Percentiles rank a stretch among this genome's conserved stretches.
Evolutionary conservation across 2,329 filamentous ascomycete genomes (phyloP).

Genomic region (Sporothrix brasiliensis): DNA sequence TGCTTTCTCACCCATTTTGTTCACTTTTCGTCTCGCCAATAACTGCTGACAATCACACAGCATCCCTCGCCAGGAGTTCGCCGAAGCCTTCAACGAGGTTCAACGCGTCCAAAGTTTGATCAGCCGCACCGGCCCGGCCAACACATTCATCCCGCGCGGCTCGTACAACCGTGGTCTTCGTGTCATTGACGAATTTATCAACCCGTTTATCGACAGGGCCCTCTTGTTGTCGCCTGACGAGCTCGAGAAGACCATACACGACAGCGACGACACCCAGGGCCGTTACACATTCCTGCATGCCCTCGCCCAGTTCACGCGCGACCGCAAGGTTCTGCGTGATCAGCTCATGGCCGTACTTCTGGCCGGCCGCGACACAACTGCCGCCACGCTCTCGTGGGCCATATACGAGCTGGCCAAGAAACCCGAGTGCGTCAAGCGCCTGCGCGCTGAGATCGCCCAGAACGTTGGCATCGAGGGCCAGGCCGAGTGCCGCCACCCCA

Average conservation of each 20-base stretch:
- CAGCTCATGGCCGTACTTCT: conserved; percentile 82
- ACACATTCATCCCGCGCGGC: conserved; percentile 63
- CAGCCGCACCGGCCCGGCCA: conserved; percentile 66
- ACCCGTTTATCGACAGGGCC: conserved; percentile 74
- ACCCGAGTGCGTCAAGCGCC: conserved; percentile 66
- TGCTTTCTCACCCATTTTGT: too few relatives aligned
- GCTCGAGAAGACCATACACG: conserved; percentile 72
- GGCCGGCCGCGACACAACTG: conserved; percentile 86
- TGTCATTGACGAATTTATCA: conserved; percentile 74
- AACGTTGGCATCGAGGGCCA: conserved; percentile 59
- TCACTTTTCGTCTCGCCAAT: background rate
- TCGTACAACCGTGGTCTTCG: conserved; percentile 66
- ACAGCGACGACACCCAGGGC: conserved; percentile 49
- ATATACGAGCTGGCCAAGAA: conserved; percentile 79
- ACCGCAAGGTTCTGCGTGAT: conserved; percentile 73
- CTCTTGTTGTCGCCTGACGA: conserved; percentile 71
- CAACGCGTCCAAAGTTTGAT: conserved; percentile 73
- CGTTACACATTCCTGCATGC: conserved; percentile 83
- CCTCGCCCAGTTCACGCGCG: conserved; percentile 76
- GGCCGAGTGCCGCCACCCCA: conserved; percentile 53
- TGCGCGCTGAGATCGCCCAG: conserved; percentile 72
- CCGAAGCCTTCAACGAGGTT: conserved; percentile 78
- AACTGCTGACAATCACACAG: conserved; percentile 39
- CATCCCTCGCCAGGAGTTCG: conserved; percentile 67
- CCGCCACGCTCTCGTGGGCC: conserved; percentile 76